Evolutionary conservation across 2,329 filamentous ascomycete genomes (phyloP).

Genomic region (Albophoma yamanashiensis): DNA sequence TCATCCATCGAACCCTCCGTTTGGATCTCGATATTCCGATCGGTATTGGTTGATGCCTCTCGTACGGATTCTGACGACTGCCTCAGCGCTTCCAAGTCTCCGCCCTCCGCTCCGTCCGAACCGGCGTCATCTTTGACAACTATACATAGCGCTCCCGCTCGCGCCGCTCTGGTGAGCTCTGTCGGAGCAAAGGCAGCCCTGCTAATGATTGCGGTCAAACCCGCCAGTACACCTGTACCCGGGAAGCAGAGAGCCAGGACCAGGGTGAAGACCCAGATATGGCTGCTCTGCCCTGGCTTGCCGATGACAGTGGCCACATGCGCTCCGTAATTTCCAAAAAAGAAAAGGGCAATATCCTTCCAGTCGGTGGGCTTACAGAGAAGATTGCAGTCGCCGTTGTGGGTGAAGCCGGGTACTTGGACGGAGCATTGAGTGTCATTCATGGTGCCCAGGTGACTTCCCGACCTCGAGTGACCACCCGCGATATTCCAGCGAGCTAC

Average conservation of each 20-base stretch:
- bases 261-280: not conserved
- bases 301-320: conserved; percentile 2
- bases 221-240: conserved; percentile 1
- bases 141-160: conserved; percentile 3
- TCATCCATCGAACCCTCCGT: no score
- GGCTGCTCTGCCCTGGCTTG: conserved; percentile 1
- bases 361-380: conserved; percentile 1
- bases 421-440: conserved; percentile 1
- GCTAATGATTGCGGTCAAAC: conserved; percentile 3
- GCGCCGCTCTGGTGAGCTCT: conserved; percentile 2
- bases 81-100: no score
- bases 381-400: conserved; percentile 6
- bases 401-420: conserved; percentile 2
- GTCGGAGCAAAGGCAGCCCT: conserved; percentile 5
- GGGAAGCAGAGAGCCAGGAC: conserved; percentile 2
- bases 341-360: conserved; percentile 3
- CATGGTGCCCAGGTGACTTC: not conserved
- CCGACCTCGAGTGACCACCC: no score
- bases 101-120: no score
- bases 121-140: not conserved
- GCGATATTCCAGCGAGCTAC: not conserved
- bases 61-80: not conserved
- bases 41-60: not conserved
- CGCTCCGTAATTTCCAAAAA: conserved; percentile 3
- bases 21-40: no score